Evolutionary conservation across 2,329 filamentous ascomycete genomes (phyloP), one percentile per base, ranked within the genome.

Genomic region (Arthrobotrys iridis): DNA sequence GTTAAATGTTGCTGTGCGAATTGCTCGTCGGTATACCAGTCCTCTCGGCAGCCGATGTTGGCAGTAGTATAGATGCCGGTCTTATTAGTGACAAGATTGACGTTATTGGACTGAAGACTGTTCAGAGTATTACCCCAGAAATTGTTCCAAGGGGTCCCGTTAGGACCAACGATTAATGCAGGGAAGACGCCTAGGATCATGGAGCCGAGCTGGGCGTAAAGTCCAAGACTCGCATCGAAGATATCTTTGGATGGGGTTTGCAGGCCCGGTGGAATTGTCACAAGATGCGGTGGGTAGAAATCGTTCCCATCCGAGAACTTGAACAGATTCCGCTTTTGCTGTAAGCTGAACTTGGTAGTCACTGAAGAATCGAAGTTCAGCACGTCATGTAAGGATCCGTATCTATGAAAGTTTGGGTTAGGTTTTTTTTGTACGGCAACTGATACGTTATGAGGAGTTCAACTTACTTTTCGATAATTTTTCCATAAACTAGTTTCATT

Each of bases 1-100:
- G 81, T 80, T 77, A 83, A 83, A 62, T 82, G 80, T 48, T 84
- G 83, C 73, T 81, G 82, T 0, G 81, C 82, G 59, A 83, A 83
- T 77, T 83, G 81, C 15, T 83, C 81, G 43, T 80, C 79, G n/a
- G 55, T 65, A 41, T 77, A 80, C 79, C 79, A 80, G 71, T 45
- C 77, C 28, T 45, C 40, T 41, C 52, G 50, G 15, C 26, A 43
- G 2, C 64, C 81, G 43, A 81, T 78, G 57, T 80, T 81, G 11
- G 78, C 76, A 20, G 79, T 63, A 5, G 77, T 76, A 50, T 77
- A 79, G n/a, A 81, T 78, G 24, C 80, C 78, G 35, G 79, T 79
- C 40, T 79, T 79, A 20, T 75, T 45, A 45, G 35, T 71, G 6
- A 76, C 43, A 20, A 79, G 70, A 8, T 45, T 66, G 1, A 13